Conservation (phyloP, 192 early-diverging fungal species). For the Cetraspora pellucida region DNA sequence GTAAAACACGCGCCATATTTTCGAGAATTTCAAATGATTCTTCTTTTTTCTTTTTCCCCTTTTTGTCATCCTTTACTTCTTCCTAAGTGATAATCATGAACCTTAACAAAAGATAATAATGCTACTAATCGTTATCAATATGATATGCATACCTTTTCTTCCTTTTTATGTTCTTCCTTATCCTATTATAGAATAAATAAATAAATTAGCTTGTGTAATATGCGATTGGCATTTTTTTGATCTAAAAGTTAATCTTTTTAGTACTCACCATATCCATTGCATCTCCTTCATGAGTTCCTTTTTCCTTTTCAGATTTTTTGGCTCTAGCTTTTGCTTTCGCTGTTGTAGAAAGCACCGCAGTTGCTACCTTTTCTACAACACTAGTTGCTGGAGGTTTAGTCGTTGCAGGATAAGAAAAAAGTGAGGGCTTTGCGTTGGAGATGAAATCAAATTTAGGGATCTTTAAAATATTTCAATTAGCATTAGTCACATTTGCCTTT, state of each 20-base stretch:
- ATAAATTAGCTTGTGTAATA: too few relatives aligned
- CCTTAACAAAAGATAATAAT: background rate
- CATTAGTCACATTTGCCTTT: too few relatives aligned
- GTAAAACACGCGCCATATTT: conserved; percentile 88
- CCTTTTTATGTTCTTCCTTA: conserved; percentile 64
- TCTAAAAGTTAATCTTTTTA: background rate
- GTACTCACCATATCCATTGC: conserved; percentile 49
- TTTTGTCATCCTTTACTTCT: conserved; percentile 42
- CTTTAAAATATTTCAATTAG: conserved; percentile 32
- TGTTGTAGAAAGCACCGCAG: conserved; percentile 94
- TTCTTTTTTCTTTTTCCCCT: conserved; percentile 77
- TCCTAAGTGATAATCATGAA: background rate
- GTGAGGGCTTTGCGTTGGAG: conserved; percentile 82
- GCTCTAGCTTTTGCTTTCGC: conserved; percentile 87
- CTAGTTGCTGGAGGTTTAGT: conserved; percentile 80
- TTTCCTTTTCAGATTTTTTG: conserved; percentile 78
- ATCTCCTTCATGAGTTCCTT: conserved; percentile 55
- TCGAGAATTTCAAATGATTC: conserved; percentile 72
- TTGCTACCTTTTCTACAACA: conserved; percentile 87
- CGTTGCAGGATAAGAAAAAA: conserved; percentile 92
- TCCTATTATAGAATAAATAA: conserved; percentile 33
- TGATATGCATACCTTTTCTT: conserved; percentile 51
- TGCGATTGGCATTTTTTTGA: too few relatives aligned
- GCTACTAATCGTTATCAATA: background rate
- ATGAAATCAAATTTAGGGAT: conserved; percentile 84